A percentile compares a stretch with the other conserved stretches of the same genome.
These are phyloP conservation scores for Trametes cubensis DNA, from an alignment of 768 basidiomycete genomes.

Conservation along the genomic window DNA sequence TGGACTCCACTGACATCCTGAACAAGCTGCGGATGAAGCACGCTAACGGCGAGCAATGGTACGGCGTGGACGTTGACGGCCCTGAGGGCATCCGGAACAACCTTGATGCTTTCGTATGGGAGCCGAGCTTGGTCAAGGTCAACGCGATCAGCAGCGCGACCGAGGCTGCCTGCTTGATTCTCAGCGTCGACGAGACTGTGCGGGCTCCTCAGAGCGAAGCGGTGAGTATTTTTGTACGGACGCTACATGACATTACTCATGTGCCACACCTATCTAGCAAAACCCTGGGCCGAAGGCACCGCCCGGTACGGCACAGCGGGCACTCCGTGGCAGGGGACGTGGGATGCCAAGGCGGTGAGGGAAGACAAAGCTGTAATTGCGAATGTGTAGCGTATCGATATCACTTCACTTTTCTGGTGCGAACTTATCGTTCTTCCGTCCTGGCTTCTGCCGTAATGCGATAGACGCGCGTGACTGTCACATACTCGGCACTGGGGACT, in stretches of 20 bases:
- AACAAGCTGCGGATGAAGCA: constrained; percentile 98
- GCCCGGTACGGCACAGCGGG: constrained; percentile 87
- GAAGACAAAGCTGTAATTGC: constrained; percentile 27
- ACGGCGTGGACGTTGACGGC: constrained; percentile 93
- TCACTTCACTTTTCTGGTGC: constrained; percentile 4
- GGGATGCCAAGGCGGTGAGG: constrained; percentile 73
- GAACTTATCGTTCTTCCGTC: constrained; percentile 7
- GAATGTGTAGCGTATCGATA: constrained; percentile 27
- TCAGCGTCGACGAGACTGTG: constrained; percentile 98
- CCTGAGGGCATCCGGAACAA: constrained; percentile 89
- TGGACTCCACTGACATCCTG: constrained; percentile 95
- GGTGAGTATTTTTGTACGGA: constrained; percentile 49
- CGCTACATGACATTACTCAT: neutral
- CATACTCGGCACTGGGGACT: neutral
- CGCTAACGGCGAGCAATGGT: constrained; percentile 86
- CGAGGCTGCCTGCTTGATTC: constrained; percentile 93
- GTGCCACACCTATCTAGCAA: constrained; percentile 45
- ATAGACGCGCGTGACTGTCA: constrained; percentile 22
- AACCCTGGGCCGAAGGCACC: constrained; percentile 87
- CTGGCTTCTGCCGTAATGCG: constrained; percentile 25
- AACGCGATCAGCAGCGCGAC: constrained; percentile 96
- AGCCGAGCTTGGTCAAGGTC: constrained; percentile 91
- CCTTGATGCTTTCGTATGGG: constrained; percentile 98
- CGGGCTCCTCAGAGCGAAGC: constrained; percentile 92
- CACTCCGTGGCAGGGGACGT: constrained; percentile 83